Percentiles rank a stretch among this genome's conserved stretches.
phyloP scores from a whole-genome alignment of 768 basidiomycete species.

The Kwoniella newhampshirensis region DNA sequence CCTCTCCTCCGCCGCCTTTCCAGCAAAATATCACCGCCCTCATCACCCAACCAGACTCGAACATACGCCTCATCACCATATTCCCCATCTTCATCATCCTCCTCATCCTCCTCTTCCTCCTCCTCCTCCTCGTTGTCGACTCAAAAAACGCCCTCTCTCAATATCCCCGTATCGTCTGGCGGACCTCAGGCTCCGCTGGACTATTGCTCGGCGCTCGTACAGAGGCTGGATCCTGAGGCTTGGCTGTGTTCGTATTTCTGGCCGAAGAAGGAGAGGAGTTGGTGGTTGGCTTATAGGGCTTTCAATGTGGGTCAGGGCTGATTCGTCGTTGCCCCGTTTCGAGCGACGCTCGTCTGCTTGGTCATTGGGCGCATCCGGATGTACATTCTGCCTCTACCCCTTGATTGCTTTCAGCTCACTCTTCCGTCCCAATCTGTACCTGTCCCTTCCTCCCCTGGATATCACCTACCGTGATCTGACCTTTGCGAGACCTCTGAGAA shows the following conservation, averaged over 20 bases:
- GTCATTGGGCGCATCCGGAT: too few species aligned
- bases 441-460: background rate
- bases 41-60: background rate
- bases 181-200: conserved; percentile 42
- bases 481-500: conserved; percentile 3
- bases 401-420: too few species aligned
- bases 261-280: conserved; percentile 42
- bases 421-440: background rate
- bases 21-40: background rate
- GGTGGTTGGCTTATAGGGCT: conserved; percentile 50
- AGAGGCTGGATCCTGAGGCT: conserved; percentile 49
- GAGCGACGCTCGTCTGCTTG: too few species aligned
- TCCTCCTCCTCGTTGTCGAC: background rate
- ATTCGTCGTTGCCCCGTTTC: background rate
- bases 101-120: background rate
- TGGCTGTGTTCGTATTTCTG: conserved; percentile 49
- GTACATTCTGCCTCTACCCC: too few species aligned
- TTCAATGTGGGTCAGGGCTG: conserved; percentile 47
- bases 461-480: background rate
- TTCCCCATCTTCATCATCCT: background rate
- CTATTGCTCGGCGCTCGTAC: conserved; percentile 48
- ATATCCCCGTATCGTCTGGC: conserved; percentile 22
- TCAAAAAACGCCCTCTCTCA: conserved; percentile 18
- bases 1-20: background rate
- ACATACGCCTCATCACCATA: background rate